These are phyloP conservation scores for Kwoniella sp. DNA, from an alignment of 768 basidiomycete genomes.

Conservation along the genomic window DNA sequence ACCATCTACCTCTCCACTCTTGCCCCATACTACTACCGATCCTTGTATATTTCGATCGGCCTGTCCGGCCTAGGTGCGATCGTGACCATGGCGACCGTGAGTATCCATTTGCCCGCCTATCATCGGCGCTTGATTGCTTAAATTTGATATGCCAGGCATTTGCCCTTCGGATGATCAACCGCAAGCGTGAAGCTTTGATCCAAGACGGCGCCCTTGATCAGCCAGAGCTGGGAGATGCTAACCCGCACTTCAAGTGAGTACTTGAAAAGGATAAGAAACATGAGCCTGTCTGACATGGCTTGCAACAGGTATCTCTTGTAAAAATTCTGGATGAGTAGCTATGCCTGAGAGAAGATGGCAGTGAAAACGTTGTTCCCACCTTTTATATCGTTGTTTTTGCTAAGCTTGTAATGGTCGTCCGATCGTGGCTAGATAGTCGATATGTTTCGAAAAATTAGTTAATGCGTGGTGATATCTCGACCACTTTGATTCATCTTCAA, in stretches of 20 bases:
- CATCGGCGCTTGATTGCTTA: background rate
- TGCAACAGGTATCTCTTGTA: background rate
- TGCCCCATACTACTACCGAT: constrained; percentile 30
- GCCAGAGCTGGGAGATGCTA: constrained; percentile 38
- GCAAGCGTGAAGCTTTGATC: constrained; percentile 17
- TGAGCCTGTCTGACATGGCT: background rate
- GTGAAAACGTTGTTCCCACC: no score
- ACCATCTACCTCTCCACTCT: constrained; percentile 27
- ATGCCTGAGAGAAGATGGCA: no score
- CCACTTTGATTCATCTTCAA: no score
- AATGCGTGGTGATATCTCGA: no score
- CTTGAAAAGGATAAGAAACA: background rate
- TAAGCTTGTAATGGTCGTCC: no score
- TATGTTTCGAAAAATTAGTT: no score
- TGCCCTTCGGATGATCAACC: constrained; percentile 14
- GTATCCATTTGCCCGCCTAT: background rate
- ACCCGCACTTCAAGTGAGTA: constrained; percentile 31
- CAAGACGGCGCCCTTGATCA: constrained; percentile 34
- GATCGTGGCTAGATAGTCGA: no score
- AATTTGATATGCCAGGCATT: background rate
- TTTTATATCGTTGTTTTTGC: no score
- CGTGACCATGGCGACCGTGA: constrained; percentile 19
- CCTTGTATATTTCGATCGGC: constrained; percentile 32
- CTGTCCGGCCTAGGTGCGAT: constrained; percentile 19
- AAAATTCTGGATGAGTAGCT: background rate